Evolutionary conservation across 441 rosid species (phyloP), one percentile per base, ranked within the genome.

Genomic region (Pelargonium exstipulatum): DNA sequence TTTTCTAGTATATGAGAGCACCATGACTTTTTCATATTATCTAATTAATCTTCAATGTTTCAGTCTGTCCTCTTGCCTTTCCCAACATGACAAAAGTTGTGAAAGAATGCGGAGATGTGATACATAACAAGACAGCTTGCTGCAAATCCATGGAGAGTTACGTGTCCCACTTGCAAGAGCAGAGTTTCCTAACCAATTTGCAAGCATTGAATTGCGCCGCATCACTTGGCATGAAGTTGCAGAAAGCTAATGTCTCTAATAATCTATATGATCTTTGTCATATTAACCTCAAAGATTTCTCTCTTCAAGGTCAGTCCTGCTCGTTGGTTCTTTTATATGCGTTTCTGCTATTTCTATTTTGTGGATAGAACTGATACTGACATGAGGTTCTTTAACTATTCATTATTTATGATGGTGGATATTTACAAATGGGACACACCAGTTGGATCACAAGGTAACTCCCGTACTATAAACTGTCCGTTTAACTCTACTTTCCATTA

Each of bases 171-270:
- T 68, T 79, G 66, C 83, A 79, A 69, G 71, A 74, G 62, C 83
- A 79, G 66, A 76, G 83, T 67, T 73, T 79, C 69, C 65, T 79
- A 17, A 79, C 83, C 18, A 79, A 79, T 60, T 76, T 79, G 72
- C 83, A 79, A 64, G 83, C 80, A 5, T 42, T 79, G 58, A 73
- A 79, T 68, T 79, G 83, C 65, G 83, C 83, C 24, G 71, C 76
- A 14, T 70, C 64, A 42, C 83, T 79, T 12, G 83, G 83, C 29
- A 71, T 76, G 69, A 76, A 69, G 64, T 73, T 79, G 76, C 83
- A 79, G 76, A 74, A 73, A 62, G 74, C 78, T 66, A 79, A 76
- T 65, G 72, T 79, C 67, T 65, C 76, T 13, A 51, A 57, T 45
- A 73, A 79, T 66, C 72, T 79, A 24, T 79, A 76, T 45, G 53